A percentile compares a stretch with the other conserved stretches of the same genome.
Evolutionary conservation across 495 filamentous ascomycete genomes (phyloP).

Genomic region (Neurospora hispaniola): DNA sequence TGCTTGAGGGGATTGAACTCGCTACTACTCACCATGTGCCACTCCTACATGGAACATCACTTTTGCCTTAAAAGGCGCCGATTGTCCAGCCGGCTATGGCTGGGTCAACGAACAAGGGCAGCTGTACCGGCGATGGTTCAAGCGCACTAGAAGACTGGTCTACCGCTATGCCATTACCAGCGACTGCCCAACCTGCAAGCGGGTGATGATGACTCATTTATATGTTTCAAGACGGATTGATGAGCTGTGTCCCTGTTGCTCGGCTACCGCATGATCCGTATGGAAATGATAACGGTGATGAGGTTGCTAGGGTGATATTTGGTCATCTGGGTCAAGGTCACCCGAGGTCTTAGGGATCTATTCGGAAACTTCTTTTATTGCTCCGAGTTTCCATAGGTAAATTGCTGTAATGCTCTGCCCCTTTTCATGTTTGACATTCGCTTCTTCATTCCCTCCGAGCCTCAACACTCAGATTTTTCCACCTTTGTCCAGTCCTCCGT

Average conservation of each 20-base stretch:
- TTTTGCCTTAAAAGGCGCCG: neutral
- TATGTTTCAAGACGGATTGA: neutral
- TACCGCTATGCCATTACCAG: neutral
- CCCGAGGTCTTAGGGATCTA: neutral
- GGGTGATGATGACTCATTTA: neutral
- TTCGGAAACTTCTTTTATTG: neutral
- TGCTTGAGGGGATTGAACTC: no score
- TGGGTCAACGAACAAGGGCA: neutral
- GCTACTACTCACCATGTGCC: no score
- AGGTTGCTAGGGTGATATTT: neutral
- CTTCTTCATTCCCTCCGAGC: no score
- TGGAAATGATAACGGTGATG: no score
- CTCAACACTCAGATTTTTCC: neutral
- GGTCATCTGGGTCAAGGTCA: neutral
- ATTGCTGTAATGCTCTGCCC: accelerated
- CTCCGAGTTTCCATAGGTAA: neutral
- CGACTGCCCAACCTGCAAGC: neutral
- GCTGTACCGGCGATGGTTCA: neutral
- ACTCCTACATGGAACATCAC: neutral
- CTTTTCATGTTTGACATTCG: neutral
- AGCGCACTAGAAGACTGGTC: neutral
- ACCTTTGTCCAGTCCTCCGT: neutral
- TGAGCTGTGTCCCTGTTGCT: neutral
- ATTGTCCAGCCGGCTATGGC: neutral
- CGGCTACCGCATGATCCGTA: no score